A percentile compares a stretch with the other conserved stretches of the same genome.
These are phyloP conservation scores for Lanmaoa pseudosensibilis DNA, from an alignment of 768 basidiomycete genomes.

Conservation along the genomic window DNA sequence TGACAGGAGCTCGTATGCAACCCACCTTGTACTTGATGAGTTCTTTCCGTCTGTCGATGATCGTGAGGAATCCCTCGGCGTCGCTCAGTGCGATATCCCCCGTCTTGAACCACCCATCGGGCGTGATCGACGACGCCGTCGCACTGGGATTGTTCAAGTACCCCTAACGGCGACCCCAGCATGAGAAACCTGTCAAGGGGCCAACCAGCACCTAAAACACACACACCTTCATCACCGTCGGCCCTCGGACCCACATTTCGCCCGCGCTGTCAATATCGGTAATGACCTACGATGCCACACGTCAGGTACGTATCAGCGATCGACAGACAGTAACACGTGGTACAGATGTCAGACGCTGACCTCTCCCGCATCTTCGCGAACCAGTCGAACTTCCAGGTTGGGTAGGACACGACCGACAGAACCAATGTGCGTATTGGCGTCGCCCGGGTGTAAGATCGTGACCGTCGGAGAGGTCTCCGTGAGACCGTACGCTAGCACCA, in stretches of 20 bases:
- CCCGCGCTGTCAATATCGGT: slow-evolving; percentile 49
- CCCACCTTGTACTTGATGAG: slow-evolving; percentile 71
- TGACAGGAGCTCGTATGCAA: not conserved
- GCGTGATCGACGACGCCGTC: slow-evolving; percentile 66
- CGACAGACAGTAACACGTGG: not conserved
- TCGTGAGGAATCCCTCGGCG: slow-evolving; percentile 67
- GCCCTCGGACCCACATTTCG: slow-evolving; percentile 81
- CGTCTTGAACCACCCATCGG: slow-evolving; percentile 84
- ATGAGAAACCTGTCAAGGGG: not conserved
- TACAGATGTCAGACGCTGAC: slow-evolving; percentile 2
- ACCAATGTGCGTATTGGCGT: slow-evolving; percentile 53
- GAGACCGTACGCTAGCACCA: slow-evolving; percentile 62
- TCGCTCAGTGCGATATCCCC: slow-evolving; percentile 77
- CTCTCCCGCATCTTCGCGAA: slow-evolving; percentile 60
- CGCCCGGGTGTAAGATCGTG: slow-evolving; percentile 49
- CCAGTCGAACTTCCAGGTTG: slow-evolving; percentile 72
- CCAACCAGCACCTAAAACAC: not conserved
- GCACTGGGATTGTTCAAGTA: slow-evolving; percentile 74
- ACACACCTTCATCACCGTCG: slow-evolving; percentile 75
- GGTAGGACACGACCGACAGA: slow-evolving; percentile 71
- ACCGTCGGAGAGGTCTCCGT: slow-evolving; percentile 82
- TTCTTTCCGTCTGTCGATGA: slow-evolving; percentile 75
- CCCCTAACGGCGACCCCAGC: slow-evolving; percentile 43
- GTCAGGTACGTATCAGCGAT: not conserved
- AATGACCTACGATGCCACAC: slow-evolving; percentile 16